Conservation (phyloP, 208 protist species). For the Sergeia podlipaevii region DNA sequence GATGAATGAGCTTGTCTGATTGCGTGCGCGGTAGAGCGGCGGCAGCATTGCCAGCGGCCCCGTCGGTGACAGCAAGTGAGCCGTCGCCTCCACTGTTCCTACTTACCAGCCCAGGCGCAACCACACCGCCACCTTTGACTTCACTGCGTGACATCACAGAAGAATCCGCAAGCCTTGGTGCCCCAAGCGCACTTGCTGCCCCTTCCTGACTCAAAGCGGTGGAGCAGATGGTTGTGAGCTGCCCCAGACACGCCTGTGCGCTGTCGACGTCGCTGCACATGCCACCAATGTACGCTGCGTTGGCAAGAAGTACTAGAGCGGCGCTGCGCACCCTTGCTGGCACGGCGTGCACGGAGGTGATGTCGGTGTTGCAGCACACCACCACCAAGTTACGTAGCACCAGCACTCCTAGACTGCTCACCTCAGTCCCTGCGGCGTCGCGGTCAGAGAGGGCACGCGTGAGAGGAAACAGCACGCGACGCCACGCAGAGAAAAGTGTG, state of each 20-base stretch:
- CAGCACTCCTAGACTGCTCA: constrained; percentile 64
- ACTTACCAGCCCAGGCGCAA: not conserved
- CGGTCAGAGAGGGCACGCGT: constrained; percentile 47
- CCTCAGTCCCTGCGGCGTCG: constrained; percentile 40
- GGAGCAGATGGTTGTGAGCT: constrained; percentile 68
- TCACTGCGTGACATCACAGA: too few relatives aligned
- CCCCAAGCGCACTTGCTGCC: not conserved
- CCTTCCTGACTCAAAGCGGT: constrained; percentile 28
- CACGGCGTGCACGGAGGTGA: constrained; percentile 18
- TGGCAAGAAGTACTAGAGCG: constrained; percentile 53
- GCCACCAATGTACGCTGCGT: constrained; percentile 67
- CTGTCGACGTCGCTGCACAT: constrained; percentile 75
- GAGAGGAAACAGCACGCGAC: constrained; percentile 59
- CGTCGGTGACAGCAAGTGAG: constrained; percentile 1
- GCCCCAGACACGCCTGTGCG: constrained; percentile 69
- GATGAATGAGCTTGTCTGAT: constrained; percentile 20
- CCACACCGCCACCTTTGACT: too few relatives aligned
- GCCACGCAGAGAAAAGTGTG: constrained; percentile 63
- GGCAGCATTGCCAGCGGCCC: not conserved
- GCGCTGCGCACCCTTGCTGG: constrained; percentile 27
- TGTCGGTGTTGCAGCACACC: constrained; percentile 18
- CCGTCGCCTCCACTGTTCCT: constrained; percentile 10
- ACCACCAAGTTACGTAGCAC: constrained; percentile 73
- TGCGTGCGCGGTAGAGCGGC: constrained; percentile 2
- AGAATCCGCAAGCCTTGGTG: too few relatives aligned